Evolutionary conservation across 2,329 filamentous ascomycete genomes (phyloP).

Genomic region (Tolypocladium inflatum): DNA sequence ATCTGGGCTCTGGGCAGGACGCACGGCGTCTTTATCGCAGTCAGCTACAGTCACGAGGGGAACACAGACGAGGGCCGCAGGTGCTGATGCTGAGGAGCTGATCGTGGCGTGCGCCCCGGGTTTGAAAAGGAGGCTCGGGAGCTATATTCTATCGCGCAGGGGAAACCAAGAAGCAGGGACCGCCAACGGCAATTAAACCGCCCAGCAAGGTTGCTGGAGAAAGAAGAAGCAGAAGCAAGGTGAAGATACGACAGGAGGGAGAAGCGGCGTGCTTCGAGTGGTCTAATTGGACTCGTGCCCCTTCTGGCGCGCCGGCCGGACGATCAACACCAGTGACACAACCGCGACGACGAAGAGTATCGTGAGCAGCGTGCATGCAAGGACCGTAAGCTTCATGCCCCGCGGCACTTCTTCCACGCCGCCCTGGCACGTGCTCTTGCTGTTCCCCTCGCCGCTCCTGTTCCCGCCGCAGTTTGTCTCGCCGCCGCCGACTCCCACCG

Average conservation of each 20-base stretch:
- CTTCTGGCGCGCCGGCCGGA: neutral
- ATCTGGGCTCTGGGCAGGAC: too few relatives aligned
- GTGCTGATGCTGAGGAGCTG: neutral
- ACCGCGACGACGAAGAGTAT: neutral
- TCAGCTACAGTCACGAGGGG: neutral
- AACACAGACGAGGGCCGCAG: neutral
- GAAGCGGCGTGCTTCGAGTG: neutral
- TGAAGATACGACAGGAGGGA: neutral
- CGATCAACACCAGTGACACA: neutral
- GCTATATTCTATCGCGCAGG: neutral
- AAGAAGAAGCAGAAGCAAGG: accelerated
- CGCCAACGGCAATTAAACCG: neutral
- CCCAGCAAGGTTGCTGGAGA: neutral
- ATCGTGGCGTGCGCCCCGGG: neutral
- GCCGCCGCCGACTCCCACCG: neutral
- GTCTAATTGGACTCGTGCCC: too few relatives aligned
- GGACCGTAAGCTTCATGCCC: neutral
- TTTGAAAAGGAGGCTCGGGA: neutral
- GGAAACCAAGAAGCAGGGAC: neutral
- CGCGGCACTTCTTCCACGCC: neutral
- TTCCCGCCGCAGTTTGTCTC: neutral
- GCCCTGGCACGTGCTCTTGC: neutral
- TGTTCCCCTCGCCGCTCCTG: neutral
- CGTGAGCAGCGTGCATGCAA: neutral
- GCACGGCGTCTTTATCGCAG: too few relatives aligned